Conservation (phyloP, 2,329 filamentous ascomycete genomes). For the Karstenula rhodostoma region DNA sequence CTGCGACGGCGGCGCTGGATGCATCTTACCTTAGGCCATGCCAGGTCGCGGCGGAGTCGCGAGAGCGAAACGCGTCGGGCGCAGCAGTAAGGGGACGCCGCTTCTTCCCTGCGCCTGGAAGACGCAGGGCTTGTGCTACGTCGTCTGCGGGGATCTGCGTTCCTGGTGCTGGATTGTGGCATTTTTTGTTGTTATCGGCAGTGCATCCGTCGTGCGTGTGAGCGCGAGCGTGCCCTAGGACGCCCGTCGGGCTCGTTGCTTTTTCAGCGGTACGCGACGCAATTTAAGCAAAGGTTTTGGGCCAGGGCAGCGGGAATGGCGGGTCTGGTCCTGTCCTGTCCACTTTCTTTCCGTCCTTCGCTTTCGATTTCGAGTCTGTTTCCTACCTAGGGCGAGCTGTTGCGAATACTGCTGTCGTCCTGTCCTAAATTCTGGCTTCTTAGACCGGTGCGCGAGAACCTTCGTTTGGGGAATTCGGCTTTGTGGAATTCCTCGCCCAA, state of each 20-base stretch:
- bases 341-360: neutral
- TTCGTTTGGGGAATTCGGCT: neutral
- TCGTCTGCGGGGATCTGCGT: slow-evolving; percentile 7
- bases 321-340: neutral
- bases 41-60: neutral
- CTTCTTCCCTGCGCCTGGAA: neutral
- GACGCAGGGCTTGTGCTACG: slow-evolving; percentile 6
- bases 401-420: neutral
- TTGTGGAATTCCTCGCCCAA: neutral
- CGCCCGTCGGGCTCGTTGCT: slow-evolving; percentile 2
- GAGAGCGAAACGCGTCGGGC: neutral
- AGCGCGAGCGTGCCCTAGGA: neutral
- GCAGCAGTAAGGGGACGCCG: neutral
- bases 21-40: neutral
- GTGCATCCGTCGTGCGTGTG: neutral
- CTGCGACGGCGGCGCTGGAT: neutral
- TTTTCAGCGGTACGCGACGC: slow-evolving; percentile 1
- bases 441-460: neutral
- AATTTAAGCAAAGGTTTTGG: slow-evolving; percentile 1
- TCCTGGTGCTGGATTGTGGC: slow-evolving; percentile 10
- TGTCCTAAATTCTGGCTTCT: neutral
- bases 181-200: slow-evolving; percentile 1
- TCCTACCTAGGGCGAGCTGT: neutral
- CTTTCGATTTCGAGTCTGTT: neutral
- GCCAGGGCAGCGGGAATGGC: slow-evolving; percentile 1